A percentile compares a stretch with the other conserved stretches of the same genome.
phyloP scores from a whole-genome alignment of 768 basidiomycete species.

The Tricholoma flavovirens region DNA sequence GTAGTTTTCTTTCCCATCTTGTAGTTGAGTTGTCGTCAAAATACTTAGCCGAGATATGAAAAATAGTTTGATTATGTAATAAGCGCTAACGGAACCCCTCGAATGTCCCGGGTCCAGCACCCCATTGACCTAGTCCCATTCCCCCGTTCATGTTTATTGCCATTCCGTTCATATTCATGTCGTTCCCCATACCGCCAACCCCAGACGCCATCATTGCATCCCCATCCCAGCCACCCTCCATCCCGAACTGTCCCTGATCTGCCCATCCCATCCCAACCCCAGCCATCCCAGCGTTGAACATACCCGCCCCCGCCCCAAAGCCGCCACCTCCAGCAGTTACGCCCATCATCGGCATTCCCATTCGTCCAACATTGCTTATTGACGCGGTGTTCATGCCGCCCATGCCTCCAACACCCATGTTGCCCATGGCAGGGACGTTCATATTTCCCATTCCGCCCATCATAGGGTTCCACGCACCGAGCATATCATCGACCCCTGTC shows the following conservation, averaged over 20 bases:
- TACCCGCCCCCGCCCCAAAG: constrained; percentile 16
- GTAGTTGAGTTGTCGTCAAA: neutral
- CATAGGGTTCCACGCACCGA: constrained; percentile 33
- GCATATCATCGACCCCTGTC: constrained; percentile 26
- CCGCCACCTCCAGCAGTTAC: constrained; percentile 14
- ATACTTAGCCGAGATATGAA: too few relatives aligned
- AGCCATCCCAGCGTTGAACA: constrained; percentile 31
- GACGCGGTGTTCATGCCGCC: constrained; percentile 21
- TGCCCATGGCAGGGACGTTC: constrained; percentile 21
- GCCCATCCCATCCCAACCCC: constrained; percentile 30
- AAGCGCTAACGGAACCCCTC: constrained; percentile 3
- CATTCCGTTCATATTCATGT: constrained; percentile 33
- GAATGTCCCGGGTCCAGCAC: constrained; percentile 13
- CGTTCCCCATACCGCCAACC: constrained; percentile 31
- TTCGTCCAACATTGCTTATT: constrained; percentile 24
- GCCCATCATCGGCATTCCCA: constrained; percentile 25
- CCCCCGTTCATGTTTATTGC: constrained; percentile 32
- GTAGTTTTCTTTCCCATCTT: constrained; percentile 54
- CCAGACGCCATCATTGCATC: constrained; percentile 33
- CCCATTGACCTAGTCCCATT: constrained; percentile 37
- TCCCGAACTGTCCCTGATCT: constrained; percentile 25
- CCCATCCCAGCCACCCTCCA: constrained; percentile 28
- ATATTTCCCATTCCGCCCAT: constrained; percentile 28
- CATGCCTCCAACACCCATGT: constrained; percentile 11
- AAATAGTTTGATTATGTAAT: neutral